phyloP scores from a whole-genome alignment of 2,329 filamentous ascomycete genomes.

The Exophiala sp. region DNA sequence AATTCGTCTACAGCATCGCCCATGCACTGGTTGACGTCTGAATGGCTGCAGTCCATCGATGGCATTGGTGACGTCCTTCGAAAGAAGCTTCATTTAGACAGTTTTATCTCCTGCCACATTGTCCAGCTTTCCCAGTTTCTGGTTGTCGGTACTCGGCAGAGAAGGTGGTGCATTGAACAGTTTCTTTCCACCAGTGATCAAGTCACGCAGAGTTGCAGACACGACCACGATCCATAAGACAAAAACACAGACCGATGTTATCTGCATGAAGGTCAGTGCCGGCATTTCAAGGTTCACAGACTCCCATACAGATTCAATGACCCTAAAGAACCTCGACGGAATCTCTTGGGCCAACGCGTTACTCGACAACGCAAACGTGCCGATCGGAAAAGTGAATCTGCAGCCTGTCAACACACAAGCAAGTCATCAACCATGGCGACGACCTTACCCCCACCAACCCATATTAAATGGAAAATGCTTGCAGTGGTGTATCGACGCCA shows the following conservation, averaged over 20 bases:
- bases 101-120: too few species aligned
- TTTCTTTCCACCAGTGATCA: slow-evolving; percentile 15
- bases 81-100: slow-evolving; percentile 50
- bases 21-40: slow-evolving; percentile 43
- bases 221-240: slow-evolving; percentile 56
- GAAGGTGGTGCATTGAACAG: slow-evolving; percentile 5
- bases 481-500: slow-evolving; percentile 32
- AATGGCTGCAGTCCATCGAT: slow-evolving; percentile 50
- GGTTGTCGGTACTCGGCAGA: not conserved
- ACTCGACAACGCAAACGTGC: slow-evolving; percentile 51
- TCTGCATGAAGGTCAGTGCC: slow-evolving; percentile 17
- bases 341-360: slow-evolving; percentile 47
- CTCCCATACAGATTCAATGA: slow-evolving; percentile 49
- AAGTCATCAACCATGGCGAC: not conserved
- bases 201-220: slow-evolving; percentile 44
- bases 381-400: slow-evolving; percentile 55
- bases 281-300: not conserved
- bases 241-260: slow-evolving; percentile 47
- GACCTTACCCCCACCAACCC: slow-evolving; percentile 53
- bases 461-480: slow-evolving; percentile 57
- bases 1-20: slow-evolving; percentile 12
- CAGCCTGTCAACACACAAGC: not conserved
- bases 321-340: slow-evolving; percentile 53
- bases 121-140: too few species aligned
- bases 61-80: slow-evolving; percentile 44